Evolutionary conservation across 2,329 filamentous ascomycete genomes (phyloP).

Genomic region (Penicillium glabrum): DNA sequence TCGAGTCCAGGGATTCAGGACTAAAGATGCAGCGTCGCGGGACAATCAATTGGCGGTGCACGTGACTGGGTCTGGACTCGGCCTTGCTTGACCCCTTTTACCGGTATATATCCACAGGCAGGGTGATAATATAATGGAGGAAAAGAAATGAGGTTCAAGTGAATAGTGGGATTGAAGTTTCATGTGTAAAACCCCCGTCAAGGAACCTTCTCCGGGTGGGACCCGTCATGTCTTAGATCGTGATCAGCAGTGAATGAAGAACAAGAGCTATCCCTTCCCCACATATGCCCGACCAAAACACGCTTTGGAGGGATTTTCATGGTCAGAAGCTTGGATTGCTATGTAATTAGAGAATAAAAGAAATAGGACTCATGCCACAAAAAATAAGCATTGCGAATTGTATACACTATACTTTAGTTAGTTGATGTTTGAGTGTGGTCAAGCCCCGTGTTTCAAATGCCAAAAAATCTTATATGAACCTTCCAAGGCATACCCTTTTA

Average conservation of each 20-base stretch:
- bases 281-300: background rate
- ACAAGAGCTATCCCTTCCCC: background rate
- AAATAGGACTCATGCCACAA: no score
- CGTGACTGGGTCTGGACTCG: conserved; percentile 24
- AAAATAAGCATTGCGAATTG: no score
- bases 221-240: conserved; percentile 10
- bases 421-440: no score
- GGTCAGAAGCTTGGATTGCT: no score
- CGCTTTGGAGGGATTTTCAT: no score
- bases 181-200: background rate
- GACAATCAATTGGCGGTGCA: conserved; percentile 10
- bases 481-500: background rate
- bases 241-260: conserved; percentile 9
- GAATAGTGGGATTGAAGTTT: background rate
- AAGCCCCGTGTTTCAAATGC: background rate
- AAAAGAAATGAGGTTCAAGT: background rate
- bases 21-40: conserved; percentile 10
- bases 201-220: background rate
- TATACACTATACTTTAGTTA: no score
- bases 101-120: no score
- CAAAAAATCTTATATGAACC: background rate
- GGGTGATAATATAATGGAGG: no score
- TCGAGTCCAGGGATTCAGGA: conserved; percentile 1
- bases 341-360: no score
- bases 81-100: background rate